phyloP scores from a whole-genome alignment of 768 basidiomycete genomes.

The Psilocybe cubensis region DNA sequence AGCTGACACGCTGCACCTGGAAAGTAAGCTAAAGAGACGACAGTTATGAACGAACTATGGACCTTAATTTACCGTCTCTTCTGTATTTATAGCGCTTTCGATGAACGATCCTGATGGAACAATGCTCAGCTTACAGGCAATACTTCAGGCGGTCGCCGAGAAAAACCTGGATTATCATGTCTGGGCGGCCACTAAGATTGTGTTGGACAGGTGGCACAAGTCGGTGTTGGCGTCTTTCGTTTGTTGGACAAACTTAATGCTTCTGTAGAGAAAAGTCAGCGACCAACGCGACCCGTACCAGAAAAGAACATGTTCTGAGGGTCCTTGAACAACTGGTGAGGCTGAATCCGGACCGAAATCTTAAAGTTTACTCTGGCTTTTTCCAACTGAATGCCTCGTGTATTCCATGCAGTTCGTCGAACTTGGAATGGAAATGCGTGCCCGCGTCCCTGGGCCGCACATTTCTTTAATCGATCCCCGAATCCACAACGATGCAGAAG shows the following conservation, averaged over 20 bases:
- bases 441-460: conserved; percentile 50
- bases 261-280: conserved; percentile 6
- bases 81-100: conserved; percentile 18
- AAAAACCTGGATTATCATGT: conserved; percentile 30
- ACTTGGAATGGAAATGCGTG: conserved; percentile 46
- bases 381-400: conserved; percentile 1
- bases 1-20: conserved; percentile 46
- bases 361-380: conserved; percentile 6
- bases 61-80: conserved; percentile 3
- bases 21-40: conserved; percentile 36
- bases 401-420: conserved; percentile 51
- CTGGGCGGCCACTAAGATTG: conserved; percentile 34
- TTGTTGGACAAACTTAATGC: neutral
- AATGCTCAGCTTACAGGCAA: conserved; percentile 22
- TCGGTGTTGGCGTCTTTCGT: neutral
- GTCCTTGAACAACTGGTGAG: conserved; percentile 34
- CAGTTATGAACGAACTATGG: neutral
- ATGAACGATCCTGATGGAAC: conserved; percentile 30
- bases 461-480: conserved; percentile 56
- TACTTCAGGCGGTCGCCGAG: conserved; percentile 19
- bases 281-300: neutral
- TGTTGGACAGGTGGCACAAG: conserved; percentile 22
- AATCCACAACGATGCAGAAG: conserved; percentile 33
- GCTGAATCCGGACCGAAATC: conserved; percentile 16
- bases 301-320: conserved; percentile 10